Base-by-base conservation (phyloP, 1,284 basidiomycete genomes). In the Moesziomyces globuligerus region DNA sequence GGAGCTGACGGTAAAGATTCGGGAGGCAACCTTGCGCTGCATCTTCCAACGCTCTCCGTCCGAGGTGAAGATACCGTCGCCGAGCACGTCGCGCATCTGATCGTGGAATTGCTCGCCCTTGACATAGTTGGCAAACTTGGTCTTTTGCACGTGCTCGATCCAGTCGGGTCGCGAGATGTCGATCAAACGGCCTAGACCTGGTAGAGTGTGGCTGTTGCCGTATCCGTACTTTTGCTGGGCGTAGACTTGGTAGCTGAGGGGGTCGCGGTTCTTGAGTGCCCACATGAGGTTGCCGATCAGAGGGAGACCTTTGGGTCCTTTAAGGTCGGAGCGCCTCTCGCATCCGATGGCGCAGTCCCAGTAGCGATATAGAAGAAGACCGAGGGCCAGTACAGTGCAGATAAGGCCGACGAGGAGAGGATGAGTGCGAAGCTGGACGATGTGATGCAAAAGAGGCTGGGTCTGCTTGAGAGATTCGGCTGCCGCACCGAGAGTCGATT, bases 121-220 rank as follows among this genome's bases (percentile, higher is more conserved):
- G 42, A 49, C 51, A 36, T 56, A 62, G 37, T 49, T 39, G 26
- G 15, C 26, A 32, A 62, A 62, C 24, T 55, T 46, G 37, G 49
- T 56, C 46, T 56, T 62, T 34, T 62, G 59, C 13, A 62, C 53
- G 18, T 54, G 47, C 34, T 62, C 43, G n/a, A 62, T 55, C 50
- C 51, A 62, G 11, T 50, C 59, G 4, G 59, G 59, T 15, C 49
- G 25, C 7, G 48, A 40, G 24, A 59, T 43, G 38, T 59, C 42
- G 24, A 59, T 59, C 28, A 45, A 21, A 15, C 56, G 41, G 3
- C 55, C 55, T 17, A 51, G 28, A 18, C 48, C 56, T 5, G 42
- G 42, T 2, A 59, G 20, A 9, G 56, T 47, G 34, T 36, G 36
- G 2, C 43, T 51, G 48, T 57, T 56, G 41, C 17, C n/a, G n/a